Evolutionary conservation across 2,329 filamentous ascomycete species (phyloP).

Genomic region (Diaporthe ampelina): DNA sequence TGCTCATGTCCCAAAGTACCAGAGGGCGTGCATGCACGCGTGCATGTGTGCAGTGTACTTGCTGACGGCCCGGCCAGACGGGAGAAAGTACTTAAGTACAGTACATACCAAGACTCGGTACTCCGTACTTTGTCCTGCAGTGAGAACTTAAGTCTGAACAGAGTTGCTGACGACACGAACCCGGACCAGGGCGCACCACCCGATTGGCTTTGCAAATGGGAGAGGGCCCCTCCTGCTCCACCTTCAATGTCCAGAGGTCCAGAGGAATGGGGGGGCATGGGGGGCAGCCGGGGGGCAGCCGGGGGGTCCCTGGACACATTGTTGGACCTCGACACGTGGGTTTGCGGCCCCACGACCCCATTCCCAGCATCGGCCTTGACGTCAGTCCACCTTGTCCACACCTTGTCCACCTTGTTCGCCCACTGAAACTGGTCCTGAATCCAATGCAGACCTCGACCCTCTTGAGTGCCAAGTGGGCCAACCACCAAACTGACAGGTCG

Average conservation of each 20-base stretch:
- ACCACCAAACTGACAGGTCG: conserved; percentile 19
- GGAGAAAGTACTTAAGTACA: background rate
- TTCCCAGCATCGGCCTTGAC: conserved; percentile 1
- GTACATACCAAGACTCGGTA: no score
- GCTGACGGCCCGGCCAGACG: background rate
- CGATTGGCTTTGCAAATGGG: conserved; percentile 28
- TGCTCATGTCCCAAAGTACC: background rate
- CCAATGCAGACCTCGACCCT: background rate
- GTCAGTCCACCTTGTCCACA: conserved; percentile 12
- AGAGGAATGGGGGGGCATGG: background rate
- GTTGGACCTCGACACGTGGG: conserved; percentile 26
- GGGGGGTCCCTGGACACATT: background rate
- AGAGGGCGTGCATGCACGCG: background rate
- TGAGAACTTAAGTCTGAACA: conserved; percentile 27
- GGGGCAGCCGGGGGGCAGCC: no score
- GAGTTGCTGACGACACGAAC: conserved; percentile 32
- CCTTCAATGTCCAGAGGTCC: background rate
- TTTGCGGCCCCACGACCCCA: conserved; percentile 22
- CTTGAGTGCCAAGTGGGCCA: background rate
- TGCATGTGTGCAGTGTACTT: background rate
- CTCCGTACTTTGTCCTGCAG: conserved; percentile 6
- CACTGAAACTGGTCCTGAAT: conserved; percentile 20
- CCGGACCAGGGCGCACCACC: background rate
- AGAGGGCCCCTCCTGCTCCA: conserved; percentile 20
- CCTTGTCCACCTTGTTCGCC: conserved; percentile 3